These are phyloP conservation scores for Diaporthe ampelina DNA, from an alignment of 2,329 filamentous ascomycete genomes.

Conservation along the genomic window DNA sequence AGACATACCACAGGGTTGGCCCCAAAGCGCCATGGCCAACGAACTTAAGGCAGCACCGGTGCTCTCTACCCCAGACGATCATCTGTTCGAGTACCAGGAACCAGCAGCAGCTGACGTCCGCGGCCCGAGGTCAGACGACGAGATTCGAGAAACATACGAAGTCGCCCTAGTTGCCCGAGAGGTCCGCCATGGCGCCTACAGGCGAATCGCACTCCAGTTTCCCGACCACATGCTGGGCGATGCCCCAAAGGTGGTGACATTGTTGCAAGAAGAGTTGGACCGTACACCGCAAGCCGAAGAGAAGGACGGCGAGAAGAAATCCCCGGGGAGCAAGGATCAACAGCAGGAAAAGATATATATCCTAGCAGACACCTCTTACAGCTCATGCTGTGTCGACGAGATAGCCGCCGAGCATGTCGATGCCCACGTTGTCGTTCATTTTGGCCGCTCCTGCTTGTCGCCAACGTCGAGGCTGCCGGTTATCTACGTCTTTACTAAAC, in stretches of 20 bases:
- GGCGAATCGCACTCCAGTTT: conserved; percentile 90
- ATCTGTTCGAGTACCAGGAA: conserved; percentile 68
- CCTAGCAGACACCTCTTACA: conserved; percentile 95
- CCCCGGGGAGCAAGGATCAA: neutral
- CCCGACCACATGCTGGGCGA: conserved; percentile 93
- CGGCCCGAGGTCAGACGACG: conserved; percentile 67
- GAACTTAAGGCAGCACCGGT: conserved; percentile 69
- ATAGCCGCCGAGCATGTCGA: conserved; percentile 94
- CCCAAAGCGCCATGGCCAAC: conserved; percentile 56
- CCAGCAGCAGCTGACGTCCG: conserved; percentile 50
- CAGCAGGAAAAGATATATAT: conserved; percentile 75
- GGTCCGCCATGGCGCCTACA: conserved; percentile 79
- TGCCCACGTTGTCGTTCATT: conserved; percentile 93
- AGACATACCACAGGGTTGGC: neutral
- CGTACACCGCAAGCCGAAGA: conserved; percentile 36
- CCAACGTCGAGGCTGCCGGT: conserved; percentile 90
- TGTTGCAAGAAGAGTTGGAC: conserved; percentile 60
- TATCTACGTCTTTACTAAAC: conserved; percentile 89
- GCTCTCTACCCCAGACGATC: conserved; percentile 74
- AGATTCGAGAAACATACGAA: conserved; percentile 85
- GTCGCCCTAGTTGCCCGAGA: conserved; percentile 83
- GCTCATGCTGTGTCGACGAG: conserved; percentile 96
- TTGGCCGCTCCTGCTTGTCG: conserved; percentile 91
- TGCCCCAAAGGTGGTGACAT: conserved; percentile 82
- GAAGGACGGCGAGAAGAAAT: neutral